A percentile compares a stretch with the other conserved stretches of the same genome.
Conservation (phyloP, 225 moss, liverwort and hornwort genomes). For the Polytrichum formosum region DNA sequence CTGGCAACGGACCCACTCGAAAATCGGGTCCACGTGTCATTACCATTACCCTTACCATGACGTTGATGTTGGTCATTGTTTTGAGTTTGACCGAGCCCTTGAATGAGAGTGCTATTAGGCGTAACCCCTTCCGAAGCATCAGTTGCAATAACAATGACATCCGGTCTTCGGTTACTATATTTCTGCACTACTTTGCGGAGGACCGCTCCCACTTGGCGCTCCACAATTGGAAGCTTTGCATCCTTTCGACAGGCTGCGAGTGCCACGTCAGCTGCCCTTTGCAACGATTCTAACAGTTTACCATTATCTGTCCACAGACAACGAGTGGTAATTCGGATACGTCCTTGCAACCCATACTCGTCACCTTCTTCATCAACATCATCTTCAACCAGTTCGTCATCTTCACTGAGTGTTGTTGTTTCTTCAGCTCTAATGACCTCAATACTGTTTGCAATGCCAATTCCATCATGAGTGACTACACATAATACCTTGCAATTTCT, state of each 20-base stretch:
- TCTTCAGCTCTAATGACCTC: slow-evolving; percentile 69
- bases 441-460: slow-evolving; percentile 42
- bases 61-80: no score
- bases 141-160: slow-evolving; percentile 86
- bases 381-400: slow-evolving; percentile 37
- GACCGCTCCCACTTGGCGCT: slow-evolving; percentile 74
- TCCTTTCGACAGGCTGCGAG: slow-evolving; percentile 70
- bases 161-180: slow-evolving; percentile 87
- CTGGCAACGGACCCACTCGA: slow-evolving; percentile 2
- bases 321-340: slow-evolving; percentile 83
- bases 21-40: slow-evolving; percentile 17
- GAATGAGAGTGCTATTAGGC: neutral
- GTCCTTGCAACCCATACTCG: slow-evolving; percentile 65
- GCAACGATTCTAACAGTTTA: slow-evolving; percentile 74
- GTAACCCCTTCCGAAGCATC: slow-evolving; percentile 45
- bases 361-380: slow-evolving; percentile 37
- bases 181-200: slow-evolving; percentile 89
- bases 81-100: no score
- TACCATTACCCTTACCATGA: neutral
- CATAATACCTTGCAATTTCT: no score
- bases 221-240: slow-evolving; percentile 62
- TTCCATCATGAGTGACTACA: no score
- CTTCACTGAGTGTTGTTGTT: slow-evolving; percentile 16
- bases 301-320: slow-evolving; percentile 92
- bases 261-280: slow-evolving; percentile 73